Conservation (phyloP, 805 yeast genomes). For the Cyberlindnera americana region DNA sequence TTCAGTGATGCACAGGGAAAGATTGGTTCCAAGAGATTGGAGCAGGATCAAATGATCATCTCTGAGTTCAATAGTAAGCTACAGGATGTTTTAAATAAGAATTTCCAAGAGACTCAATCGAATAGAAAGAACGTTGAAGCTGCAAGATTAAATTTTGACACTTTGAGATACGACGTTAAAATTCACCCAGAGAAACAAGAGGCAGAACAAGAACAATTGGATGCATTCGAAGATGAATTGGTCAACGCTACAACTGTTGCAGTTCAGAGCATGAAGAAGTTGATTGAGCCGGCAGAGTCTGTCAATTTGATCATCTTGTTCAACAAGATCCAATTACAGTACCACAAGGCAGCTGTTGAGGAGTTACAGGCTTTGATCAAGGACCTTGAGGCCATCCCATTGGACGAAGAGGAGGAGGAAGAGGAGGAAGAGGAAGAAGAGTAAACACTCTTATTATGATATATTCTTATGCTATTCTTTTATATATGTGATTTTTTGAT, state of each 20-base stretch:
- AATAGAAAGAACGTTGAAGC: constrained; percentile 66
- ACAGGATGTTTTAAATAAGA: constrained; percentile 47
- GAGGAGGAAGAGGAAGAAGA: constrained; percentile 30
- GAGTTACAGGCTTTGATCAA: constrained; percentile 45
- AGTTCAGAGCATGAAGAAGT: constrained; percentile 71
- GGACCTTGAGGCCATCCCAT: constrained; percentile 40
- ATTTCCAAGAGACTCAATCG: constrained; percentile 56
- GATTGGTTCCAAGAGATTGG: constrained; percentile 64
- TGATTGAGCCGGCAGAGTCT: constrained; percentile 64
- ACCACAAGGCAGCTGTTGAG: constrained; percentile 48
- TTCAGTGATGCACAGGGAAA: constrained; percentile 54
- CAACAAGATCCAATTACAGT: constrained; percentile 65
- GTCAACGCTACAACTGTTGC: constrained; percentile 77
- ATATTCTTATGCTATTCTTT: background rate
- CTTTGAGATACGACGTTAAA: constrained; percentile 56
- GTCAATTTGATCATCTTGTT: constrained; percentile 63
- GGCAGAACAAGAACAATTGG: constrained; percentile 34
- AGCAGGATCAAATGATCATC: constrained; percentile 63
- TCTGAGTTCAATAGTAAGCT: constrained; percentile 57
- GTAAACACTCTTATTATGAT: background rate
- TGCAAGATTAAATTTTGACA: constrained; percentile 68
- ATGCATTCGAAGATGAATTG: constrained; percentile 67
- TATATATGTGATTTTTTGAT: background rate
- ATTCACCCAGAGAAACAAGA: constrained; percentile 24
- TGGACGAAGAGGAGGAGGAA: constrained; percentile 41